Base-by-base conservation (phyloP, 1,139 yeast genomes). In the Ogataea hybrid region DNA sequence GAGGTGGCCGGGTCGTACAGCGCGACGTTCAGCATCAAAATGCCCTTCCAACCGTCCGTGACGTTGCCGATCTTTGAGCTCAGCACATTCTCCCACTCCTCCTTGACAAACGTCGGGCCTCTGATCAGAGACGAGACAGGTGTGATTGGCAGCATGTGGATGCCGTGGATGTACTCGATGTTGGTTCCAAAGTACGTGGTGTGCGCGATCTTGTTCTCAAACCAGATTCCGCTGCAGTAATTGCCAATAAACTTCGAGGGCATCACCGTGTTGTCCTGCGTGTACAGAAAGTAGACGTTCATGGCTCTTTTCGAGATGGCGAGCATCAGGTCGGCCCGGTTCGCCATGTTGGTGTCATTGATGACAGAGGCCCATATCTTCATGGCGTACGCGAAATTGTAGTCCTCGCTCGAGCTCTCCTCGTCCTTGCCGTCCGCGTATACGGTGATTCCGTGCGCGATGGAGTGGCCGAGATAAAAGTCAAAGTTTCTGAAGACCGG, bases 121-220 rank as follows among this genome's bases (percentile, higher is more conserved):
- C 97, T 77, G 32, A 87, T 73, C 48, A 75, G 78, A 1, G 92
- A 79, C 8, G 95, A 81, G 15, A 84, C 80, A 1, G 96, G 88
- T 0, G 95, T 86, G 42, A 87, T 70, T 22, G 97, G 95, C 48
- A 89, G 69, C 81, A 90, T 90, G 61, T 89, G 96, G 51, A 89
- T 88, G 63, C 96, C 95, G 58, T 88, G 96, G 41, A 89, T 88
- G 62, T 83, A 89, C 64, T 88, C 88, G 27, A 69, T 51, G 38
- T 75, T 69, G 43, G 71, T 71, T 12, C 95, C 95, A n/a, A n/a
- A 56, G 65, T 79, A 87, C 4, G 96, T 90, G 7, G 96, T 85
- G 64, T 85, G 94, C 53, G 85, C 94, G 45, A 84, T 68, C 68
- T 89, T 88, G 66, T 89, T 88, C 62, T 88, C 96, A 61, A 80